Base-by-base conservation (phyloP, 345 rosid genomes). In the Gossypium thurberi region DNA sequence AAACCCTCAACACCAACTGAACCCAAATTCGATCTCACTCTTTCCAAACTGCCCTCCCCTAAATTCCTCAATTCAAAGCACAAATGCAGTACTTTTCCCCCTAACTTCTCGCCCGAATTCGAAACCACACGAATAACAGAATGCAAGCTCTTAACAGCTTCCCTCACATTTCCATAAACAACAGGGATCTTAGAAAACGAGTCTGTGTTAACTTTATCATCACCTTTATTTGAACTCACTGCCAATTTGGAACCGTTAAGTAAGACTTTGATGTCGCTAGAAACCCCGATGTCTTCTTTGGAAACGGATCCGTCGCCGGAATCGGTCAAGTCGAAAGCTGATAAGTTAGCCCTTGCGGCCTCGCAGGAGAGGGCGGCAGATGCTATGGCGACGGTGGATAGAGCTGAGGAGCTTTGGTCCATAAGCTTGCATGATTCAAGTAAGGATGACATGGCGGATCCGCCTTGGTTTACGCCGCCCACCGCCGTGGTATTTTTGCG, bases 321-420 rank as follows among this genome's bases (percentile, higher is more conserved):
- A 72, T 87, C 92, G 77, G 84, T 76, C 25, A 71, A 74, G 75
- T 83, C 80, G 63, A 90, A 89, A 12, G 81, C 85, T 55, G 76
- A 53, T 13, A 88, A 80, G 28, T 87, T 83, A 40, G 81, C 89
- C 63, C 81, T 84, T 2, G 75, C 71, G 26, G 89, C 97, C 79
- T 92, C 97, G 46, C 96, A 89, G 6, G 94, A 90, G 83, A 92
- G 74, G 2, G 96, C 94, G 48, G 91, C 89, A 47, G 85, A 88
- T 3, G 84, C 89, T 37, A 89, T 90, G 2, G 83, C 78, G 65
- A 91, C 74, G 40, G 82, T 76, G 1, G 85, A 79, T 70, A 95
- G 71, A 61, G 83, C 75, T 21, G 89, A 74, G 2, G 88, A 69
- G 47, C 81, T 81, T 43, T 89, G 75, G 74, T 91, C 97, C 84